phyloP scores from a whole-genome alignment of 257 asterid species.

The Solanum paucissectum region DNA sequence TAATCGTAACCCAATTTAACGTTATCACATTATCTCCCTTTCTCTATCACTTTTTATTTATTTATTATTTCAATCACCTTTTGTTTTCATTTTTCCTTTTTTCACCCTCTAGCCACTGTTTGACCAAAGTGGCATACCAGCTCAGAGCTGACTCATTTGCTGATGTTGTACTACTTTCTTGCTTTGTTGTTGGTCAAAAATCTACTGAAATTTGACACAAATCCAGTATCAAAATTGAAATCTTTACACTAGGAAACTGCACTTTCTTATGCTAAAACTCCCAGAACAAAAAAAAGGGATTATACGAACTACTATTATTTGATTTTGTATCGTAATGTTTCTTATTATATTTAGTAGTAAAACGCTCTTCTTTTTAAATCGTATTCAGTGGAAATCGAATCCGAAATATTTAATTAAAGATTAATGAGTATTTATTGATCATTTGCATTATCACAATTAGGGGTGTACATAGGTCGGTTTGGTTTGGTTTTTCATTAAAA shows the following conservation, averaged over 20 bases:
- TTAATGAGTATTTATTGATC: neutral
- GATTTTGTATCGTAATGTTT: no score
- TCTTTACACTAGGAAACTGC: neutral
- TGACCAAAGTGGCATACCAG: neutral
- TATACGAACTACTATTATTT: neutral
- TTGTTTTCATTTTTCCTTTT: neutral
- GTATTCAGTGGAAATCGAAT: accelerated
- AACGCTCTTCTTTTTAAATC: accelerated
- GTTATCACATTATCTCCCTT: neutral
- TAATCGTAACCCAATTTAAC: neutral
- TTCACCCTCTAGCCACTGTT: neutral
- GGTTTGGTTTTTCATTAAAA: no score
- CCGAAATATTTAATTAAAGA: no score
- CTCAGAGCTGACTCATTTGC: neutral
- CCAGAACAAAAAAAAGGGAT: neutral
- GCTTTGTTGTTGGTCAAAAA: neutral
- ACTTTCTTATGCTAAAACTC: neutral
- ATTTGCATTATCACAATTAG: neutral
- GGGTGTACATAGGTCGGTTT: no score
- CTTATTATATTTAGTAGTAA: neutral
- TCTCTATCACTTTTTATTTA: neutral
- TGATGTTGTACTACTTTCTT: neutral
- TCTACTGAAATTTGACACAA: neutral
- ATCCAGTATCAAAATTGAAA: neutral
- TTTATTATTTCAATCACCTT: neutral